A percentile compares a stretch with the other conserved stretches of the same genome.
Conservation (phyloP, 257 asterid genomes). For the Datura wrightii region DNA sequence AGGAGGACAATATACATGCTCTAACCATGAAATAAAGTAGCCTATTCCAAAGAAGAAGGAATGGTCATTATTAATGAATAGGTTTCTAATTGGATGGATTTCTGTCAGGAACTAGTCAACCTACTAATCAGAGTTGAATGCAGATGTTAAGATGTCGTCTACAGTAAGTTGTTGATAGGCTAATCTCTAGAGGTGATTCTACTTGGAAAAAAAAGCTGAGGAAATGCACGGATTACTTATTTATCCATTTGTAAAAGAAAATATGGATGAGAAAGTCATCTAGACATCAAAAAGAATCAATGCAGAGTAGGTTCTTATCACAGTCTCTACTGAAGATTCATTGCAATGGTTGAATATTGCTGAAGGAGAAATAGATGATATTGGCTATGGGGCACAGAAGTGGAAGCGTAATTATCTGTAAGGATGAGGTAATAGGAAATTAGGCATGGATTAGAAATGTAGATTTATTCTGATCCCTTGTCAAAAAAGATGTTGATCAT, state of each 20-base stretch:
- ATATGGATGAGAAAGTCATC: conserved; percentile 13
- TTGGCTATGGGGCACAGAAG: neutral
- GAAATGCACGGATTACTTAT: neutral
- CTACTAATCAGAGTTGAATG: neutral
- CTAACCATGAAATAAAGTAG: neutral
- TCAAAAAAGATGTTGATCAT: neutral
- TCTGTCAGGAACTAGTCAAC: neutral
- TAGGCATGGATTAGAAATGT: conserved; percentile 18
- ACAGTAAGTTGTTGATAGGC: neutral
- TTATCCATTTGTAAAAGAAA: neutral
- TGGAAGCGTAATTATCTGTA: neutral
- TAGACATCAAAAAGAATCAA: neutral
- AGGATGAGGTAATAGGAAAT: neutral
- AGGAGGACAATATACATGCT: neutral
- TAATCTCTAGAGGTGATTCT: neutral
- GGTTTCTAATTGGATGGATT: neutral
- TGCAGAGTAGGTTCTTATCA: neutral
- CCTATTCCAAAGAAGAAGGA: neutral
- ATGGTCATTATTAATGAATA: neutral
- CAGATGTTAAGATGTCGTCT: neutral
- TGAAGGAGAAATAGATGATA: conserved; percentile 5
- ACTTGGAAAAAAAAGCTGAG: neutral
- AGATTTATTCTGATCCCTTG: neutral
- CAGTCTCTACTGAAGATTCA: neutral
- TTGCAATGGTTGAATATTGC: conserved; percentile 10